Percentiles rank a stretch among this genome's conserved stretches.
Evolutionary conservation across 108 stramenopile species (phyloP).

Genomic region (Bacterosira constricta): DNA sequence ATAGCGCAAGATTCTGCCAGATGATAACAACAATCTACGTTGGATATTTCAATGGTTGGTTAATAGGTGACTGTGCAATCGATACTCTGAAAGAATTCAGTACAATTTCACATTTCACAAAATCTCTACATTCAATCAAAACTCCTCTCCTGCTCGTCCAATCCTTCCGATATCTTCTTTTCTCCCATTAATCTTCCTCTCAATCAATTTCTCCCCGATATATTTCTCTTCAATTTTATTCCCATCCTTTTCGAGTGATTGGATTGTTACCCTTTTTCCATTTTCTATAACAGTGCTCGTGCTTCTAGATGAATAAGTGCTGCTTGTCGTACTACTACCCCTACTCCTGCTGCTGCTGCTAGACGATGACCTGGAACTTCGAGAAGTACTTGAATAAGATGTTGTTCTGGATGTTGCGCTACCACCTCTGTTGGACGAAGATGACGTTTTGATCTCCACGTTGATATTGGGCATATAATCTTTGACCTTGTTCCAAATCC

Average conservation of each 20-base stretch:
- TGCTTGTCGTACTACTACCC: background rate
- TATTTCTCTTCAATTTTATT: constrained; percentile 63
- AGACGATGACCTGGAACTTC: constrained; percentile 12
- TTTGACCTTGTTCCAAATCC: constrained; percentile 44
- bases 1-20: too few relatives aligned
- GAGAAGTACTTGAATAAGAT: constrained; percentile 7
- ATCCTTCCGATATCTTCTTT: constrained; percentile 29
- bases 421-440: constrained; percentile 14
- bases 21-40: too few relatives aligned
- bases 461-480: constrained; percentile 38
- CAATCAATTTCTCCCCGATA: constrained; percentile 39
- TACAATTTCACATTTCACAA: background rate
- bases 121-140: background rate
- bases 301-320: constrained; percentile 41
- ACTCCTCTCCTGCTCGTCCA: background rate
- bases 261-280: constrained; percentile 54
- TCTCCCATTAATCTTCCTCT: constrained; percentile 59
- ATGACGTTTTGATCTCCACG: constrained; percentile 29
- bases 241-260: constrained; percentile 62
- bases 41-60: too few relatives aligned
- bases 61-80: too few relatives aligned
- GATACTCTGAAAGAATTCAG: too few relatives aligned
- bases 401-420: constrained; percentile 6
- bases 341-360: constrained; percentile 9
- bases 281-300: constrained; percentile 42